phyloP scores from a whole-genome alignment of 768 basidiomycete species.

The Pisolithus tinctorius region DNA sequence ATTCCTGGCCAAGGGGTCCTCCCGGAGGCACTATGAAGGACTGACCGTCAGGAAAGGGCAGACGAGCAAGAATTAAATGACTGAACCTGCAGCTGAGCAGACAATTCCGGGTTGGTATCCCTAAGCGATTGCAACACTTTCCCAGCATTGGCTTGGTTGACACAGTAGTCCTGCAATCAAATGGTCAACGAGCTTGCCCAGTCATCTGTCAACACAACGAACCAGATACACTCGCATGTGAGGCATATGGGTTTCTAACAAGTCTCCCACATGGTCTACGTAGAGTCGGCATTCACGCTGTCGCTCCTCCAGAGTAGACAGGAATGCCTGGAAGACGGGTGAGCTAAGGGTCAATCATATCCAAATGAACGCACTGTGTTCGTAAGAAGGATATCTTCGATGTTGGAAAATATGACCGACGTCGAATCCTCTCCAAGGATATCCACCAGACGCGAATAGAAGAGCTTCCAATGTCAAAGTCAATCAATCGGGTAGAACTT shows the following conservation, averaged over 20 bases:
- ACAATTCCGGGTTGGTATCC: constrained; percentile 59
- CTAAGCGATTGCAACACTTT: constrained; percentile 70
- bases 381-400: constrained; percentile 86
- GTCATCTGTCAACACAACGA: constrained; percentile 11
- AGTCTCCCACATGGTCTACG: constrained; percentile 82
- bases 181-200: neutral
- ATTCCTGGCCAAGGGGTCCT: constrained; percentile 70
- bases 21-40: constrained; percentile 54
- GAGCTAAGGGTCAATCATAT: neutral
- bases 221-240: constrained; percentile 82
- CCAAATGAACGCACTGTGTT: constrained; percentile 56
- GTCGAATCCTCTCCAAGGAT: constrained; percentile 71
- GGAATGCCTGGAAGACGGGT: constrained; percentile 49
- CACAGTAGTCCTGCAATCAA: constrained; percentile 67
- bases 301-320: constrained; percentile 84
- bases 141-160: constrained; percentile 77
- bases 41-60: neutral
- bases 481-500: constrained; percentile 1
- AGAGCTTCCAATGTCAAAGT: constrained; percentile 44
- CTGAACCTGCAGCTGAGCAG: constrained; percentile 58
- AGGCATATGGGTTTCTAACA: constrained; percentile 66
- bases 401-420: constrained; percentile 82
- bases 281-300: constrained; percentile 92
- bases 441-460: constrained; percentile 73
- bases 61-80: constrained; percentile 3